Evolutionary conservation across 352 stramenopile genomes (phyloP).

Genomic region (Hyaloperonospora arabidopsidis): DNA sequence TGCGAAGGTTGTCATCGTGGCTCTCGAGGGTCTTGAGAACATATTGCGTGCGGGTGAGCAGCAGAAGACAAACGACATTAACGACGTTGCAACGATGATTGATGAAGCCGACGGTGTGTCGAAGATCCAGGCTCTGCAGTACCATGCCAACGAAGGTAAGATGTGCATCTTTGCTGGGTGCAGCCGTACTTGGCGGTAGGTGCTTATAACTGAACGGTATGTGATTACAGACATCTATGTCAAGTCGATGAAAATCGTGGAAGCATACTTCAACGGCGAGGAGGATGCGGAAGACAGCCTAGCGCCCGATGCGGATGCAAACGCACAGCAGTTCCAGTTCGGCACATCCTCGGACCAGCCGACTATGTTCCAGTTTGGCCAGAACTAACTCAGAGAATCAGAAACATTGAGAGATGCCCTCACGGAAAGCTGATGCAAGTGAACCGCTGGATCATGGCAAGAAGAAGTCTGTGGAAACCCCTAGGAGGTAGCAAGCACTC

Average conservation of each 20-base stretch:
- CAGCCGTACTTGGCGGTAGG: slow-evolving; percentile 1
- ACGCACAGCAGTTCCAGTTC: slow-evolving; percentile 77
- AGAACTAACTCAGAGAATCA: slow-evolving; percentile 38
- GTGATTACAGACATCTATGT: slow-evolving; percentile 70
- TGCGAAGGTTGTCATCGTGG: slow-evolving; percentile 97
- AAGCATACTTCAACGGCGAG: slow-evolving; percentile 96
- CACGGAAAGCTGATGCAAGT: slow-evolving; percentile 16
- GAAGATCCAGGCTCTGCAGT: slow-evolving; percentile 97
- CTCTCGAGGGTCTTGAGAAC: slow-evolving; percentile 98
- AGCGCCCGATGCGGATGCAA: slow-evolving; percentile 58
- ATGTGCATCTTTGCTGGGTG: slow-evolving; percentile 7
- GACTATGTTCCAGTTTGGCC: slow-evolving; percentile 79
- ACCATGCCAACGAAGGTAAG: slow-evolving; percentile 95
- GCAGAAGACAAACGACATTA: slow-evolving; percentile 76
- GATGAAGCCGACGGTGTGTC: slow-evolving; percentile 94
- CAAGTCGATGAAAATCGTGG: slow-evolving; percentile 95
- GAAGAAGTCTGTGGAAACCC: slow-evolving; percentile 18
- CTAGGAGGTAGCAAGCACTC: slow-evolving; percentile 24
- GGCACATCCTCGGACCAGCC: slow-evolving; percentile 51
- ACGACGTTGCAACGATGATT: slow-evolving; percentile 93
- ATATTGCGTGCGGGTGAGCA: slow-evolving; percentile 91
- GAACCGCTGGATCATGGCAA: slow-evolving; percentile 14
- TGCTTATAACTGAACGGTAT: slow-evolving; percentile 21
- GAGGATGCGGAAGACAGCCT: slow-evolving; percentile 91
- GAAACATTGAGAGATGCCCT: slow-evolving; percentile 20